Base-by-base conservation (phyloP, 768 basidiomycete genomes). In the Tylopilus subfusipes region DNA sequence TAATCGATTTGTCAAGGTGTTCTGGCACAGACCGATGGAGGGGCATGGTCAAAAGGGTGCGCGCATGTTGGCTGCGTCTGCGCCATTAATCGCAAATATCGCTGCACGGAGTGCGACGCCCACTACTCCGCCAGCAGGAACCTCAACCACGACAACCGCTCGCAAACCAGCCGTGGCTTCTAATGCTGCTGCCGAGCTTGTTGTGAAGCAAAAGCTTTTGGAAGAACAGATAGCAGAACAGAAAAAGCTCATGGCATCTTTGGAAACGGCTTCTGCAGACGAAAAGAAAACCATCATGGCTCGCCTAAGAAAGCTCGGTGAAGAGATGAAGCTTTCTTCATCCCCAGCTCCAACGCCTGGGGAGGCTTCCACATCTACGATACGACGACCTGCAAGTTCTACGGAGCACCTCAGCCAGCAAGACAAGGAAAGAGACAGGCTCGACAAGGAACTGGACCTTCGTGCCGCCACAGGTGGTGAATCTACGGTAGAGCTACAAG, bases 1-100 rank as follows among this genome's bases (percentile, higher is more conserved):
- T 12, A 95, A 94, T 62, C 83, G 95, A 47, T 97, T 97, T 68
- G 94, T 97, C 60, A 96, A 95, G 72, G 79, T 97, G 31, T 92
- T 96, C 63, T 97, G 95, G 93, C 93, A 96, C 72, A 80, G 89
- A 54, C 93, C 93, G 8, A 82, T 94, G 84, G 90, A 90, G 50
- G 94, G 95, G 0, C 90, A 94, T 63, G 94, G 94, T 9, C 84
- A 83, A 57, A 78, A 76, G 18, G 94, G 94, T 2, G 75, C 83
- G 45, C 80, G 87, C 58, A 82, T 86, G 76, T 73, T 98, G 54
- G 92, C 89, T 14, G 90, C 89, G 5, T 90, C 88, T 27, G 91
- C 90, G 9, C 80, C 85, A 2, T 63, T 90, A 11, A 78, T 96
- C 11, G 85, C 88, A 29, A 86, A 84, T 59, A 78, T 90, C 45